Percentiles rank a stretch among this genome's conserved stretches.
Conservation (phyloP, 345 rosid genomes). For the Ailanthus altissimus region DNA sequence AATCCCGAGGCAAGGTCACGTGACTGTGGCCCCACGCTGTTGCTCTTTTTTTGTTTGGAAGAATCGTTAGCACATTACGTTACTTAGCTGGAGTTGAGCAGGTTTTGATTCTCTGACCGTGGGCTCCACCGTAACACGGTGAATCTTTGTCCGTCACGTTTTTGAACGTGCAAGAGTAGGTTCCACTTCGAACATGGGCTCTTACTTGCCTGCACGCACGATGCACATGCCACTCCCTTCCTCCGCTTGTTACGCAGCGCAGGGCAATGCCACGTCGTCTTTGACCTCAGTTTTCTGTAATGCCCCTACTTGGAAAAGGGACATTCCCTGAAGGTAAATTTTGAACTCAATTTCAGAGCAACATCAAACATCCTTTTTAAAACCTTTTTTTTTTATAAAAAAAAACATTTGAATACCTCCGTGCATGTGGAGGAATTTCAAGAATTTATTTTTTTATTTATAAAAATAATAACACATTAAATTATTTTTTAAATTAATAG, state of each 20-base stretch:
- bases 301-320: not conserved
- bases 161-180: conserved; percentile 36
- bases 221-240: conserved; percentile 45
- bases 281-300: not conserved
- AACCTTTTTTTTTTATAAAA: not conserved
- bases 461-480: too few species aligned
- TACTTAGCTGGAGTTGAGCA: conserved; percentile 36
- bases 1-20: conserved; percentile 58
- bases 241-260: conserved; percentile 35
- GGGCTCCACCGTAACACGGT: conserved; percentile 39
- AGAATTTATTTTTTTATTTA: too few species aligned
- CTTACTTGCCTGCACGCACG: conserved; percentile 53
- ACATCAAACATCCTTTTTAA: not conserved
- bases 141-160: conserved; percentile 27
- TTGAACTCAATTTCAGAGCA: too few species aligned
- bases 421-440: too few species aligned
- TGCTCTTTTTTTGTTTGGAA: not conserved
- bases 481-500: too few species aligned
- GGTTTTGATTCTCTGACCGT: conserved; percentile 26
- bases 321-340: not conserved
- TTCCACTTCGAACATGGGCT: conserved; percentile 47
- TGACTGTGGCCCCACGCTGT: conserved; percentile 34
- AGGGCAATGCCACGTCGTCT: conserved; percentile 31
- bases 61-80: not conserved
- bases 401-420: too few species aligned